These are phyloP conservation scores for Colletotrichum sp. DNA, from an alignment of 2,329 filamentous ascomycete species.

Conservation along the genomic window DNA sequence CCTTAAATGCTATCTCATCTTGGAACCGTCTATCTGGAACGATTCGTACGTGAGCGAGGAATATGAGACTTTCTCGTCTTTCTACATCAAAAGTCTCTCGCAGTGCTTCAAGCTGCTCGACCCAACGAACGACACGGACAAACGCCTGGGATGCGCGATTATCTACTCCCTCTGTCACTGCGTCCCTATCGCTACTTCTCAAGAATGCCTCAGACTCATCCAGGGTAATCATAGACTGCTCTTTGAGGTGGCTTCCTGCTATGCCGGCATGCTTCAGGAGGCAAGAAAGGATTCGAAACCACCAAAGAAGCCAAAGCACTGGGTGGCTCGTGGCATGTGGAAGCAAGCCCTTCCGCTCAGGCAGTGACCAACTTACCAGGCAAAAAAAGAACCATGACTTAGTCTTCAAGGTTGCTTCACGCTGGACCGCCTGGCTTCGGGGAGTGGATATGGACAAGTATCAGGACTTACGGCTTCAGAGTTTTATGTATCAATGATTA, in stretches of 20 bases:
- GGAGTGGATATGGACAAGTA: not conserved
- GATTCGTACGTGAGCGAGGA: not conserved
- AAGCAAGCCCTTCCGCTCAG: too few relatives aligned
- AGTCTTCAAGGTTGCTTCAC: too few relatives aligned
- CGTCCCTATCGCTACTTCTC: not conserved
- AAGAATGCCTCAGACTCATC: not conserved
- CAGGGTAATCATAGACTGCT: not conserved
- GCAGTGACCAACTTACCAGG: too few relatives aligned
- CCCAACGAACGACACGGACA: too few relatives aligned
- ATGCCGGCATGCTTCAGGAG: too few relatives aligned
- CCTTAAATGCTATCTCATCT: not conserved
- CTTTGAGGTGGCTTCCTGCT: not conserved
- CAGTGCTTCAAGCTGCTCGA: not conserved
- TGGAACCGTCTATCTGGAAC: not conserved
- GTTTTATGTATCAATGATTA: not conserved
- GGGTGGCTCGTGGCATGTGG: too few relatives aligned
- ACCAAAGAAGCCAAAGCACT: too few relatives aligned
- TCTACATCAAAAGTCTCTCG: not conserved
- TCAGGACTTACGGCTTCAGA: not conserved
- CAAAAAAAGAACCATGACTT: too few relatives aligned
- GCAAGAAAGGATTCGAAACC: too few relatives aligned
- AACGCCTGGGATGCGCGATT: not conserved
- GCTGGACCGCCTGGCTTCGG: not conserved
- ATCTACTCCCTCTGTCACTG: not conserved
- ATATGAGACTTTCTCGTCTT: not conserved